phyloP scores from a whole-genome alignment of 495 filamentous ascomycete genomes.

The Chaetomium fimeti region DNA sequence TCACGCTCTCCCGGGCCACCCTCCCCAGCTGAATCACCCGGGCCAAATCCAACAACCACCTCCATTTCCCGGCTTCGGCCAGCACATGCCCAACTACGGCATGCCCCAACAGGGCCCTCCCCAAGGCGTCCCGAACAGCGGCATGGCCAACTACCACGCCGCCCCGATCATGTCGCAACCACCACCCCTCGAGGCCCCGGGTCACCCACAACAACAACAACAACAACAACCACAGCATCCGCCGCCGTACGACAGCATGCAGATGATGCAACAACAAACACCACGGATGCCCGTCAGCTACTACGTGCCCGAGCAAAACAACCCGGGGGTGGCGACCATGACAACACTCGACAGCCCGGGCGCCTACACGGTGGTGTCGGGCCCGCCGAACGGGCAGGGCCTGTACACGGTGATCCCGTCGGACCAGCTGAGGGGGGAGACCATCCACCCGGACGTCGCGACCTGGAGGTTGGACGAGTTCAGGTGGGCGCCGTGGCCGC shows the following conservation, averaged over 20 bases:
- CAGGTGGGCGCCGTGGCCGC: too few relatives aligned
- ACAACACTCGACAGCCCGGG: slow-evolving; percentile 49
- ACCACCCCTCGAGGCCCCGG: slow-evolving; percentile 10
- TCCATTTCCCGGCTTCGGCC: slow-evolving; percentile 47
- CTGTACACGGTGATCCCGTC: slow-evolving; percentile 49
- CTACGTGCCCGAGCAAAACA: slow-evolving; percentile 52
- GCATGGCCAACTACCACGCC: slow-evolving; percentile 42
- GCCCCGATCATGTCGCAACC: slow-evolving; percentile 19
- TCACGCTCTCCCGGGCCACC: slow-evolving; percentile 30
- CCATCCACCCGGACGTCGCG: too few relatives aligned
- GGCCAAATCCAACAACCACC: slow-evolving; percentile 41
- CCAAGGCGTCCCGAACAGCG: slow-evolving; percentile 48
- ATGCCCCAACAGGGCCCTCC: slow-evolving; percentile 43
- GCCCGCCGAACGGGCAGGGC: slow-evolving; percentile 44
- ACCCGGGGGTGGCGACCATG: slow-evolving; percentile 54
- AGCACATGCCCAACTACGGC: slow-evolving; percentile 44
- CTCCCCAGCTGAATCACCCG: slow-evolving; percentile 21
- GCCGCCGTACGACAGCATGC: slow-evolving; percentile 35
- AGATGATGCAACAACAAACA: slow-evolving; percentile 43
- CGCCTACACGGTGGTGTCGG: slow-evolving; percentile 49
- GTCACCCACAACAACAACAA: slow-evolving; percentile 31
- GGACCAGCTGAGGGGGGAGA: slow-evolving; percentile 41
- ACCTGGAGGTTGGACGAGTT: too few relatives aligned
- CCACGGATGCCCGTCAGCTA: slow-evolving; percentile 44
- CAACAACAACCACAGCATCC: too few relatives aligned